phyloP scores from a whole-genome alignment of 2,329 filamentous ascomycete genomes.

The Dothistroma pini region DNA sequence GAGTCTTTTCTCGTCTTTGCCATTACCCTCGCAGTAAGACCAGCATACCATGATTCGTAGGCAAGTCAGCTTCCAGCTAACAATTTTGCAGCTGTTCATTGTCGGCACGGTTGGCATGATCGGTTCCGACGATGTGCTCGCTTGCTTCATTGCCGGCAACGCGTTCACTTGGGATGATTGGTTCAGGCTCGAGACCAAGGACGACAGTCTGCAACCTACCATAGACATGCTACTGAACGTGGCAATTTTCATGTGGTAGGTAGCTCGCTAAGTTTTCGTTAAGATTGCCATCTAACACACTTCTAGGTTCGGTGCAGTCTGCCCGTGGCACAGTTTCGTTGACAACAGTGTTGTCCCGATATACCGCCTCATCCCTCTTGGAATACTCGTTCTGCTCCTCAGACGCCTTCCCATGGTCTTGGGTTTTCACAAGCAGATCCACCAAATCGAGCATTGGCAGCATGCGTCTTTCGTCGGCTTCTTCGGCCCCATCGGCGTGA shows the following conservation, averaged over 20 bases:
- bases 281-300: neutral
- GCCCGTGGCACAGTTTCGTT: constrained; percentile 72
- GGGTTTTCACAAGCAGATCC: constrained; percentile 67
- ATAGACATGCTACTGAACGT: constrained; percentile 94
- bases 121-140: constrained; percentile 83
- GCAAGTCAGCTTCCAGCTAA: constrained; percentile 7
- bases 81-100: constrained; percentile 63
- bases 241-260: constrained; percentile 78
- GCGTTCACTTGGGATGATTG: constrained; percentile 90
- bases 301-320: constrained; percentile 60
- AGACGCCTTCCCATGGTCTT: constrained; percentile 75
- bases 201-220: constrained; percentile 90
- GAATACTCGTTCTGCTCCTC: constrained; percentile 70
- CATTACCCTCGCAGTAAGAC: constrained; percentile 67
- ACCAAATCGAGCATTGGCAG: constrained; percentile 68
- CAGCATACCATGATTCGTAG: neutral
- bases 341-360: constrained; percentile 67
- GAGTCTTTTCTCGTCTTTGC: constrained; percentile 87
- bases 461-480: constrained; percentile 87
- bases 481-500: constrained; percentile 89
- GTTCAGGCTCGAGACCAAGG: constrained; percentile 84
- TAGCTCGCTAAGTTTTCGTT: neutral
- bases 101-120: constrained; percentile 82
- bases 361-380: constrained; percentile 68
- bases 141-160: constrained; percentile 90